Conservation (phyloP, 2,329 filamentous ascomycete species). For the Teratosphaeriaceae sp. region DNA sequence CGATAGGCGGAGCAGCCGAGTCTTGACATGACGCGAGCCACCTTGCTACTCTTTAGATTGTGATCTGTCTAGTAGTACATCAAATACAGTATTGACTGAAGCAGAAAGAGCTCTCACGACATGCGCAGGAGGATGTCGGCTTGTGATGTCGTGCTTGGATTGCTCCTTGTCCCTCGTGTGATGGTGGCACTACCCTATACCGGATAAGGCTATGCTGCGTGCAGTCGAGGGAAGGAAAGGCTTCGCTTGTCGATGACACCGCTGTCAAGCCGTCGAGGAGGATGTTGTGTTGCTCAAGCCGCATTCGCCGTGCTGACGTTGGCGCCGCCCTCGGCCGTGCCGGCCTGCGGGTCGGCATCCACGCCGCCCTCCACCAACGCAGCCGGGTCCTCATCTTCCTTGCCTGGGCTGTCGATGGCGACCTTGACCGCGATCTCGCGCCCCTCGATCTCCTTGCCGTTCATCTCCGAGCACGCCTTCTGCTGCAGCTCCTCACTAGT, state of each 20-base stretch:
- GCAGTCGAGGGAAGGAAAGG: too few species aligned
- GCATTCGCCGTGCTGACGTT: constrained; percentile 25
- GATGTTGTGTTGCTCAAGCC: constrained; percentile 12
- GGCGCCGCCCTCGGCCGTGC: constrained; percentile 30
- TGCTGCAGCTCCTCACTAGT: constrained; percentile 92
- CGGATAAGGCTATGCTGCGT: too few species aligned
- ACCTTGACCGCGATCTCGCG: constrained; percentile 99
- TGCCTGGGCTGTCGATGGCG: constrained; percentile 98
- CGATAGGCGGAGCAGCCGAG: too few species aligned
- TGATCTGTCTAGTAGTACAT: too few species aligned
- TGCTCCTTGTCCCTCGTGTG: too few species aligned
- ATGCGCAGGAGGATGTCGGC: too few species aligned
- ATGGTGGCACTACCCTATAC: too few species aligned
- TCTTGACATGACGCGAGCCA: too few species aligned
- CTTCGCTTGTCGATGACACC: neutral
- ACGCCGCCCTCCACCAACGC: constrained; percentile 37
- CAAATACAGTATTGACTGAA: too few species aligned
- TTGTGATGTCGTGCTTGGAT: too few species aligned
- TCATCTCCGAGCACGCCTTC: constrained; percentile 97
- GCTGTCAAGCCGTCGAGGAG: neutral
- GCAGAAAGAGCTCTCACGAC: too few species aligned
- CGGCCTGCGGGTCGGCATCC: constrained; percentile 26
- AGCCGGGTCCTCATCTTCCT: constrained; percentile 74
- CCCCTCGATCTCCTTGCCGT: constrained; percentile 97
- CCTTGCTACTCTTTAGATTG: too few species aligned